Percentiles rank a stretch among this genome's conserved stretches.
These are phyloP conservation scores for Globisporangium megalacanthum DNA, from an alignment of 352 stramenopile genomes.

Conservation along the genomic window DNA sequence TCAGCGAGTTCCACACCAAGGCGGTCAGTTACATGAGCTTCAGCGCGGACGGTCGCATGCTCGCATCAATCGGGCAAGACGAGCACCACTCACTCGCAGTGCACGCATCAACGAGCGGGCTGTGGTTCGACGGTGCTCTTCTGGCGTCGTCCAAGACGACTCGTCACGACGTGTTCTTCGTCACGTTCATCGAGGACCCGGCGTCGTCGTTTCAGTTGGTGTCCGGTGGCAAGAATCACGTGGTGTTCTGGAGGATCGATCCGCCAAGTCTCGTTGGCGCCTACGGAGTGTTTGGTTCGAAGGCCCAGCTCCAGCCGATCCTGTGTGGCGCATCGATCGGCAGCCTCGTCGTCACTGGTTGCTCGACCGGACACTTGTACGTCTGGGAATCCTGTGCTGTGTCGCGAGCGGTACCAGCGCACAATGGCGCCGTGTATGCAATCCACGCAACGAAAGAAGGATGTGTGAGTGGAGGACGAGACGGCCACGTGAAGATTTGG, in stretches of 20 bases:
- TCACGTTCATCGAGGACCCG: slow-evolving; percentile 49
- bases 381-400: slow-evolving; percentile 66
- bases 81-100: slow-evolving; percentile 71
- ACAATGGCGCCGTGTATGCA: slow-evolving; percentile 61
- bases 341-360: slow-evolving; percentile 46
- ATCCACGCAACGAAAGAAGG: slow-evolving; percentile 50
- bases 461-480: slow-evolving; percentile 50
- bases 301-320: slow-evolving; percentile 44
- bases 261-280: slow-evolving; percentile 40
- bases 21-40: slow-evolving; percentile 68
- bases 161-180: slow-evolving; percentile 49
- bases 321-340: slow-evolving; percentile 61
- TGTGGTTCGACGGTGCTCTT: slow-evolving; percentile 62
- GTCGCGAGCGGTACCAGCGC: slow-evolving; percentile 46
- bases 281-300: slow-evolving; percentile 57
- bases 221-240: slow-evolving; percentile 59
- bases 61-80: slow-evolving; percentile 67
- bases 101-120: slow-evolving; percentile 47
- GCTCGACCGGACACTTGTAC: slow-evolving; percentile 61
- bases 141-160: slow-evolving; percentile 45
- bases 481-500: slow-evolving; percentile 76
- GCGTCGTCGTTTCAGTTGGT: slow-evolving; percentile 42
- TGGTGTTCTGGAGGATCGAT: slow-evolving; percentile 67
- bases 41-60: slow-evolving; percentile 27
- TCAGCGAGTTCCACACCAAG: slow-evolving; percentile 63